A percentile compares a stretch with the other conserved stretches of the same genome.
These are phyloP conservation scores for Santalum album DNA, from an alignment of 164 flowering plant genomes.

Conservation along the genomic window DNA sequence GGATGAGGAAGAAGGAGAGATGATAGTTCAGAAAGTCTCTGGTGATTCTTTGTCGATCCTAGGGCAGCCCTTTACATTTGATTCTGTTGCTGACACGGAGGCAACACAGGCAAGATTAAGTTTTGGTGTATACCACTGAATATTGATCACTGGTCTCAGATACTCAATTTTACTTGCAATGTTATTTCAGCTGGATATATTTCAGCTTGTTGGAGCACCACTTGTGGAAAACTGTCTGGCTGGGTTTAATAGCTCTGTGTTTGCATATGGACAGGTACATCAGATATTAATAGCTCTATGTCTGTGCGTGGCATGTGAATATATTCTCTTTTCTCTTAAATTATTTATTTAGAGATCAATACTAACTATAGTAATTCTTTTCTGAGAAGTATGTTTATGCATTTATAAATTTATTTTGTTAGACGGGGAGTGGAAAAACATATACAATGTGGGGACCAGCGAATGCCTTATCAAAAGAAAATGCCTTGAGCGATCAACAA, in stretches of 20 bases:
- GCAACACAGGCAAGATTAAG: constrained; percentile 59
- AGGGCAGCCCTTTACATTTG: constrained; percentile 76
- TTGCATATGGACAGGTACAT: constrained; percentile 95
- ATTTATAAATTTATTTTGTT: constrained; percentile 4
- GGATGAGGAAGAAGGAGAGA: constrained; percentile 68
- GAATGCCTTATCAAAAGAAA: constrained; percentile 68
- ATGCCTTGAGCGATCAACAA: constrained; percentile 37
- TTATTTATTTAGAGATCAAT: no score
- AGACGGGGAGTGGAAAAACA: constrained; percentile 99
- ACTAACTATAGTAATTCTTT: neutral
- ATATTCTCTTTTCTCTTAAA: neutral
- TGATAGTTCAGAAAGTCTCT: constrained; percentile 52
- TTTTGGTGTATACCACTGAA: neutral
- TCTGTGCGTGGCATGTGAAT: constrained; percentile 69
- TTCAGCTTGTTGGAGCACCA: constrained; percentile 79
- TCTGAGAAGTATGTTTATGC: neutral
- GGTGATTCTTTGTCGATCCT: constrained; percentile 56
- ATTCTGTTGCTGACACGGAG: constrained; percentile 68
- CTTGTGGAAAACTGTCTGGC: constrained; percentile 89
- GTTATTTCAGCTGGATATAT: constrained; percentile 60
- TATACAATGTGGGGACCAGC: constrained; percentile 98
- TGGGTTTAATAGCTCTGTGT: constrained; percentile 95
- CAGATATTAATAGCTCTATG: constrained; percentile 90
- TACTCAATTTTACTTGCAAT: neutral
- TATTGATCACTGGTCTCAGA: neutral